Percentiles rank a stretch among this genome's conserved stretches.
Conservation (phyloP, 768 basidiomycete species). For the Boletus reticulatus region DNA sequence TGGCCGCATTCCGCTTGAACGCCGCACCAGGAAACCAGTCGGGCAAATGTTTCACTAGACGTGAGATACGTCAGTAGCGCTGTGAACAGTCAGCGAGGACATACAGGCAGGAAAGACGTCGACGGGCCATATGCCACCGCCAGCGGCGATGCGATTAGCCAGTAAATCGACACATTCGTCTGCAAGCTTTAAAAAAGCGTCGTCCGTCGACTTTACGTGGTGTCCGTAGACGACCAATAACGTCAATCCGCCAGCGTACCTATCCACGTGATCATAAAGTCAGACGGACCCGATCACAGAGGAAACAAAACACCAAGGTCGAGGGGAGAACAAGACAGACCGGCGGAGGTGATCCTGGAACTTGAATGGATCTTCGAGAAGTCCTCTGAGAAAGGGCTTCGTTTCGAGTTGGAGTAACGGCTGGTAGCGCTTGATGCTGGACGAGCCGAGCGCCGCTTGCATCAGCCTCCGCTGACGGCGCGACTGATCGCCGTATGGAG, state of each 20-base stretch:
- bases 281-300: not conserved
- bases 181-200: conserved; percentile 40
- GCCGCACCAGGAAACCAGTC: conserved; percentile 65
- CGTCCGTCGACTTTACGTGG: conserved; percentile 38
- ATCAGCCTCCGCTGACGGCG: conserved; percentile 67
- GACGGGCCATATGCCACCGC: conserved; percentile 43
- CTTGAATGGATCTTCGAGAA: conserved; percentile 43
- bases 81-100: conserved; percentile 1
- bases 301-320: too few relatives aligned
- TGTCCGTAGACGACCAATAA: conserved; percentile 66
- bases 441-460: conserved; percentile 57
- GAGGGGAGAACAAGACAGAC: conserved; percentile 10
- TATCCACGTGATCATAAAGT: conserved; percentile 27
- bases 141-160: conserved; percentile 43
- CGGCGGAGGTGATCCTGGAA: conserved; percentile 36
- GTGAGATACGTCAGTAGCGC: not conserved
- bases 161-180: conserved; percentile 42
- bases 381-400: conserved; percentile 51
- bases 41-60: conserved; percentile 53
- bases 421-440: conserved; percentile 53
- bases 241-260: conserved; percentile 54
- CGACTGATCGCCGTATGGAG: conserved; percentile 58
- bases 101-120: conserved; percentile 37
- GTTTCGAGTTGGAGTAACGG: conserved; percentile 58
- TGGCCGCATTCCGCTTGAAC: conserved; percentile 58